A percentile compares a stretch with the other conserved stretches of the same genome.
Conservation (phyloP, 345 rosid species). For the Erucastrum elatum region DNA sequence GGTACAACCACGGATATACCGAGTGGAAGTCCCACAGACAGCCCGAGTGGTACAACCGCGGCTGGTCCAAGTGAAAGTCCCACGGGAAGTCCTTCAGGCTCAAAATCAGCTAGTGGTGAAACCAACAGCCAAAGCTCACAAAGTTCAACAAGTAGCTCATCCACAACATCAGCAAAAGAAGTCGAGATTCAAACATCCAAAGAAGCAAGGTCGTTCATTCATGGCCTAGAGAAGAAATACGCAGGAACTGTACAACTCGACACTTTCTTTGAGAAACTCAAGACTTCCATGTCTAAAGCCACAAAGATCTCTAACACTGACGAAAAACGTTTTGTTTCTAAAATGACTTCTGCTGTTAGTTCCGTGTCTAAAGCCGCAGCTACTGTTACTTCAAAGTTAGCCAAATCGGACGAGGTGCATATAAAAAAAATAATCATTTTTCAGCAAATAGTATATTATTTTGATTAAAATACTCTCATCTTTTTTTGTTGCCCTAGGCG, state of each 20-base stretch:
- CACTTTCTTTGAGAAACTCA: slow-evolving; percentile 30
- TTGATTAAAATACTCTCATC: background rate
- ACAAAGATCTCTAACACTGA: slow-evolving; percentile 1
- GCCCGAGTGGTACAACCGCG: background rate
- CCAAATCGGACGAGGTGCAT: slow-evolving; percentile 26
- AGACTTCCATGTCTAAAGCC: slow-evolving; percentile 24
- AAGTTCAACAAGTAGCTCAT: background rate
- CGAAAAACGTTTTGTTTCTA: background rate
- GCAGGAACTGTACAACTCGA: slow-evolving; percentile 14
- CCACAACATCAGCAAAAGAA: slow-evolving; percentile 7
- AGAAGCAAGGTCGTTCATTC: slow-evolving; percentile 30
- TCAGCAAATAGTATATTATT: background rate
- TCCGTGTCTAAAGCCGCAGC: background rate
- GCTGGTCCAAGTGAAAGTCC: background rate
- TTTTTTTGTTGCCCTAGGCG: background rate
- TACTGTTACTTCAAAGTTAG: slow-evolving; percentile 6
- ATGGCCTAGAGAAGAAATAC: slow-evolving; percentile 31
- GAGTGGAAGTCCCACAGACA: background rate
- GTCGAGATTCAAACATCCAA: slow-evolving; percentile 24
- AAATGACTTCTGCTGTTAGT: slow-evolving; percentile 6
- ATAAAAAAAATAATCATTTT: background rate
- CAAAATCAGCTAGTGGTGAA: background rate
- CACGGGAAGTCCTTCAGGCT: background rate
- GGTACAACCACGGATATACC: too few relatives aligned
- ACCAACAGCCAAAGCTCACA: background rate